Percentiles rank a stretch among this genome's conserved stretches.
These are phyloP conservation scores for Mucuna pruriens DNA, from an alignment of 306 rosid genomes.

Conservation along the genomic window DNA sequence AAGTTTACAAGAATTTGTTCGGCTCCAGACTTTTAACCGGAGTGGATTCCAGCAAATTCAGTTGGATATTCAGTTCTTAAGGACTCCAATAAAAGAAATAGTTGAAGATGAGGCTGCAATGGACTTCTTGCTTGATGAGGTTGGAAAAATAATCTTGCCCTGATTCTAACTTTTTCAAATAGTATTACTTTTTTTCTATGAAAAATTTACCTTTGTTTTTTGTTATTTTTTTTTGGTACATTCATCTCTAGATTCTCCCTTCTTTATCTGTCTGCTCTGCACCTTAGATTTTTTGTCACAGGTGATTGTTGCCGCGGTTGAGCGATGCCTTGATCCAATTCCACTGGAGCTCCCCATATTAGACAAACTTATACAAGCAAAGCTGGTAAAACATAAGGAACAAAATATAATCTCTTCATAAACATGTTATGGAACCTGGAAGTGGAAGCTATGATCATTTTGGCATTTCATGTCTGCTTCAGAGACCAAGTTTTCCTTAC, in stretches of 20 bases:
- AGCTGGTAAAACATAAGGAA: conserved; percentile 63
- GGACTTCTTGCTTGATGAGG: conserved; percentile 96
- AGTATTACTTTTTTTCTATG: neutral
- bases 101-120: conserved; percentile 81
- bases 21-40: conserved; percentile 83
- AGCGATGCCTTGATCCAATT: conserved; percentile 90
- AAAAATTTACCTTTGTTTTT: neutral
- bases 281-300: conserved; percentile 37
- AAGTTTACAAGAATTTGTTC: conserved; percentile 85
- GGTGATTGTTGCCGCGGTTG: conserved; percentile 86
- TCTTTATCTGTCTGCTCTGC: neutral
- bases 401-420: conserved; percentile 48
- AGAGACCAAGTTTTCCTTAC: neutral
- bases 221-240: too few relatives aligned
- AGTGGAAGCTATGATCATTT: conserved; percentile 17
- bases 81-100: conserved; percentile 72
- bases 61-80: conserved; percentile 80
- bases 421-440: conserved; percentile 15
- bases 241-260: neutral
- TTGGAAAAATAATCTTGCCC: conserved; percentile 31
- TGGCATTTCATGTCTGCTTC: conserved; percentile 14
- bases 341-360: conserved; percentile 83
- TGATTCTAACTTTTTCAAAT: neutral
- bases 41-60: conserved; percentile 98
- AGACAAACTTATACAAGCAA: conserved; percentile 82